Base-by-base conservation (phyloP, 768 basidiomycete species). In the Sarcodon aspratus region DNA sequence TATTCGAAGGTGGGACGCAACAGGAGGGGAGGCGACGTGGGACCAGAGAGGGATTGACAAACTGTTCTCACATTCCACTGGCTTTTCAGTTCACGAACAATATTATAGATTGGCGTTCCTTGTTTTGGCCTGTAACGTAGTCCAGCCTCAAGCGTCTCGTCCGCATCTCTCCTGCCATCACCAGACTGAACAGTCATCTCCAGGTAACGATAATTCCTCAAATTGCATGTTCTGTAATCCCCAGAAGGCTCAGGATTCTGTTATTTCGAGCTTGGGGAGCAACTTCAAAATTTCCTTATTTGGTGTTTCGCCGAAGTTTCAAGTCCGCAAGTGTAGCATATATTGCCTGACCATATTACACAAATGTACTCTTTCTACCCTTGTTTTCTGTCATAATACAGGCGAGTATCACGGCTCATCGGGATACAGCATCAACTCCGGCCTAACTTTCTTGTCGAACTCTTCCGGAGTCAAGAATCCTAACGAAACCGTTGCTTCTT, bases 391-490 rank as follows among this genome's bases (percentile, higher is more conserved):
- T 27, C 21, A 5, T 5, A 27, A 5, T 27, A 27, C 21, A 27
- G 21, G 21, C 13, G 13, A 9, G 1, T 13, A 44, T 59, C 55
- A 74, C 21, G 57, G 53, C 55, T 80, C 78, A 38, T 78, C 76
- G 1, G 90, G 90, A 54, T 82, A 68, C 51, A 95, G 60, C 92
- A 95, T 95, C 65, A 92, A 62, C 68, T 95, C 91, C 36, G 89
- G 90, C 50, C 87, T 79, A 52, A 93, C 96, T 71, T 92, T 91
- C 63, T 78, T 73, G 66, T 98, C 94, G 66, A 98, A 99, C 64
- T 94, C 91, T 62, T 95, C 90, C 0, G 80, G 71, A 1, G 85
- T 85, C 58, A 98, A 64, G 66, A 88, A 82, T 45, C 90, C 91
- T 34, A 97, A 76, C 15, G 80, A 66, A 43, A 98, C 83, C 9